Conservation (phyloP, 2,329 filamentous ascomycete genomes). For the Apiospora sp. region DNA sequence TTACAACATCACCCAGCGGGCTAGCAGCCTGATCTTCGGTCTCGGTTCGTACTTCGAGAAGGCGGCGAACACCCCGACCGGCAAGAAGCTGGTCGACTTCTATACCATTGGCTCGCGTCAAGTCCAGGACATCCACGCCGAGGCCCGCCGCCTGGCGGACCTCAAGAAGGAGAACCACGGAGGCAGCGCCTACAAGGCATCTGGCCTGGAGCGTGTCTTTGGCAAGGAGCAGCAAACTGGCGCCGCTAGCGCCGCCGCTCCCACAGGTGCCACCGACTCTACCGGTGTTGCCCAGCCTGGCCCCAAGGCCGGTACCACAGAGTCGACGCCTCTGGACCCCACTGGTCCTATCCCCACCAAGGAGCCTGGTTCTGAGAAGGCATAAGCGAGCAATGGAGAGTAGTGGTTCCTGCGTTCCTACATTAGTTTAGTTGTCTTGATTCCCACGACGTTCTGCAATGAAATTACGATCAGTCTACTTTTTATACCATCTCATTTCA, state of each 20-base stretch:
- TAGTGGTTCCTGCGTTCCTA: constrained; percentile 3
- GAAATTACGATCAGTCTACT: background rate
- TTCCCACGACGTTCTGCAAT: constrained; percentile 15
- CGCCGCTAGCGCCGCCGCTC: constrained; percentile 24
- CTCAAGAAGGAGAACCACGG: constrained; percentile 77
- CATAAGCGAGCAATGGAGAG: constrained; percentile 6
- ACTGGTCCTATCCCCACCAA: constrained; percentile 37
- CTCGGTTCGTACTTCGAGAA: constrained; percentile 94
- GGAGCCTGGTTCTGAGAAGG: constrained; percentile 38
- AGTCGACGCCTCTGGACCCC: constrained; percentile 37
- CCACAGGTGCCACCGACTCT: constrained; percentile 13
- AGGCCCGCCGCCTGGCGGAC: constrained; percentile 87
- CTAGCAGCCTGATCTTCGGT: constrained; percentile 68
- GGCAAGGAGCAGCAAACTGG: constrained; percentile 55
- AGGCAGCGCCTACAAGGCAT: constrained; percentile 65
- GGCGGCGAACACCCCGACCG: constrained; percentile 85
- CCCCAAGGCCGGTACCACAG: constrained; percentile 36
- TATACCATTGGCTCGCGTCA: constrained; percentile 87
- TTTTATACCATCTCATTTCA: background rate
- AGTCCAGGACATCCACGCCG: constrained; percentile 90
- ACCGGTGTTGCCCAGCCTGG: constrained; percentile 35
- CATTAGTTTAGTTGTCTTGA: constrained; percentile 15
- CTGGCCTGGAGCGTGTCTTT: constrained; percentile 65
- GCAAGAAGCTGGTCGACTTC: constrained; percentile 86
- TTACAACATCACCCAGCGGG: constrained; percentile 82